These are phyloP conservation scores for Aspergillus sp. DNA, from an alignment of 2,329 filamentous ascomycete species.

Conservation along the genomic window DNA sequence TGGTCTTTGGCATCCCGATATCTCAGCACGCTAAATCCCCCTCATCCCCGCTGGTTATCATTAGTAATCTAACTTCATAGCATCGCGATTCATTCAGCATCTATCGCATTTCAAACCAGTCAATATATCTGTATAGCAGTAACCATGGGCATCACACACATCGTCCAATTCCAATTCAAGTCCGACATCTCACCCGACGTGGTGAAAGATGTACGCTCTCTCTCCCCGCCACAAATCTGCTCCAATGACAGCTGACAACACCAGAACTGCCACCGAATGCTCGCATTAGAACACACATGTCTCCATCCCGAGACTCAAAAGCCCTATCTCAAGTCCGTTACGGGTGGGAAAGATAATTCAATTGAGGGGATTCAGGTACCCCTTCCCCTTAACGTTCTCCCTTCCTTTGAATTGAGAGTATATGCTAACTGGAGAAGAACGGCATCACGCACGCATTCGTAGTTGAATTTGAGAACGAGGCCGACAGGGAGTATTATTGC, in stretches of 20 bases:
- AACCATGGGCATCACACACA: conserved; percentile 59
- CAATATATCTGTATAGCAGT: neutral
- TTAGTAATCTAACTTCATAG: neutral
- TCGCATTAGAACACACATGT: conserved; percentile 53
- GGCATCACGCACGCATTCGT: conserved; percentile 65
- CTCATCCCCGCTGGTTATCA: too few relatives aligned
- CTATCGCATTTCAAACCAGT: neutral
- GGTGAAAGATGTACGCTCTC: conserved; percentile 53
- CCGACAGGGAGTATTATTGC: conserved; percentile 64
- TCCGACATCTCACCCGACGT: conserved; percentile 42
- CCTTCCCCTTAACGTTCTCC: neutral
- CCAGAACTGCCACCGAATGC: conserved; percentile 52
- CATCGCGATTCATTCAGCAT: neutral
- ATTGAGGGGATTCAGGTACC: conserved; percentile 55
- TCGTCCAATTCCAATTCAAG: conserved; percentile 63
- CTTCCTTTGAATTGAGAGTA: neutral
- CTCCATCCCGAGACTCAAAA: conserved; percentile 52
- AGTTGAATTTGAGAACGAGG: conserved; percentile 55
- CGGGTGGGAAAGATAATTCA: conserved; percentile 57
- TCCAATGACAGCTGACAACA: too few relatives aligned
- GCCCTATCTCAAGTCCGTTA: conserved; percentile 54
- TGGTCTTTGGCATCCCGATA: too few relatives aligned
- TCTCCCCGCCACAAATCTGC: too few relatives aligned
- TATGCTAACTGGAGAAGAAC: conserved; percentile 35
- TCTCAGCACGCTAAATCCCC: too few relatives aligned